Evolutionary conservation across 2,329 filamentous ascomycete species (phyloP), one percentile per base, ranked within the genome.

Genomic region (Venturia oleaginea): DNA sequence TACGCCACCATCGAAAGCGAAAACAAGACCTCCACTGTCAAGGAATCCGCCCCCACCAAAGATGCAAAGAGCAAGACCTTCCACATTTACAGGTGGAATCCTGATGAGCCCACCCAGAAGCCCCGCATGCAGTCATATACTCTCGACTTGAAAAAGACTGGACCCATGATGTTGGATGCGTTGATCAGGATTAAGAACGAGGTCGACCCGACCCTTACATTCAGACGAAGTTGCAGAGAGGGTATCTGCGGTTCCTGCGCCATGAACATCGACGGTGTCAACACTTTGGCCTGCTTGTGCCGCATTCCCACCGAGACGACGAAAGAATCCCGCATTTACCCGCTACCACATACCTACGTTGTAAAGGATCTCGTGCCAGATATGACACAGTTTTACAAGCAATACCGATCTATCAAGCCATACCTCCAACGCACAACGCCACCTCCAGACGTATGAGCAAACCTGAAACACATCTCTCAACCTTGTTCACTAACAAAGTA

Each of bases 361-460:
- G 92, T 99, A 80, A 99, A 97, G 86, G 94, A 99, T 77, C 86
- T 99, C 68, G 94, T 99, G 40, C 93, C 94, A 66, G 94, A 99
- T 76, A 82, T 99, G 81, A 99, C 94, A 68, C 90, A 94, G 74
- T 97, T 99, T 82, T 99, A 99, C 86, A 97, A 97, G 85, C 94
- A 99, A 84, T 99, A 99, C 86, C 96, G 97, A 81, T 97, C 92
- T 19, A 97, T 99, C 81, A 96, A 97, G 87, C 94, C 94, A 54
- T 99, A 96, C 78, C 87, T 99, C 63, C 94, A 97, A 82, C 86
- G 92, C 74, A 88, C 92, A 68, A 94, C 91, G 34, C 88, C 90
- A 64, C 81, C 91, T 54, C 85, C 87, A 70, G 90, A 97, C 75
- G 91, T 95, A 84, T 76, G 89, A 83, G 59, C 61, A 46, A 57